Conservation (phyloP, 352 stramenopile genomes). For the Phytopythium oedochilum region DNA sequence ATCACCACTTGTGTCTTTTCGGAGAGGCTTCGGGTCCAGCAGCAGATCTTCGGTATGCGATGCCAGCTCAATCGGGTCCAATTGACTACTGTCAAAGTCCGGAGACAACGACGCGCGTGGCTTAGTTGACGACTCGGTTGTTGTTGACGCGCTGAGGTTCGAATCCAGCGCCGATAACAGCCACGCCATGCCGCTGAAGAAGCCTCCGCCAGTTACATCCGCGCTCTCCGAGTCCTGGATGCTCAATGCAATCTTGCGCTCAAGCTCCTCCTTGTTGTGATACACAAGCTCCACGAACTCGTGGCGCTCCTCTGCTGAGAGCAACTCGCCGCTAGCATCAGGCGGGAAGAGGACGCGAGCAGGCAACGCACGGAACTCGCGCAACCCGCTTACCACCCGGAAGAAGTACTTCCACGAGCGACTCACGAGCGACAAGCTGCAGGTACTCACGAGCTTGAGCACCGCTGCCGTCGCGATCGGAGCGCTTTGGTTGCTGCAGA, state of each 20-base stretch:
- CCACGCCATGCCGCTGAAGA: conserved; percentile 76
- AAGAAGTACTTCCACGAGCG: conserved; percentile 67
- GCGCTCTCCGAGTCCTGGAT: conserved; percentile 21
- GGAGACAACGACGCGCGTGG: conserved; percentile 17
- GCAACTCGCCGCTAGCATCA: conserved; percentile 26
- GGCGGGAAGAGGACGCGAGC: conserved; percentile 32
- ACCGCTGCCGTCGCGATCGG: conserved; percentile 61
- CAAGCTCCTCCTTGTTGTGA: conserved; percentile 51
- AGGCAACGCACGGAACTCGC: conserved; percentile 62
- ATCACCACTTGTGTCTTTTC: conserved; percentile 8
- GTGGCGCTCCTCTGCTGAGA: conserved; percentile 39
- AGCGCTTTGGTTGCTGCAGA: conserved; percentile 67
- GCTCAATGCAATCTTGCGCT: conserved; percentile 36
- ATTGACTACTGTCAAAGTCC: conserved; percentile 22
- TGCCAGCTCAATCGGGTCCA: conserved; percentile 35
- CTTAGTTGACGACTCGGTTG: conserved; percentile 7
- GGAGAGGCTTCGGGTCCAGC: conserved; percentile 19
- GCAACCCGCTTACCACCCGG: conserved; percentile 44
- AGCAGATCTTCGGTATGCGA: conserved; percentile 49
- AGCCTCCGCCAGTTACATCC: conserved; percentile 22
- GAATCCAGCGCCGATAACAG: conserved; percentile 63
- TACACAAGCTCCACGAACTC: conserved; percentile 58
- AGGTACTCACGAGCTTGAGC: conserved; percentile 63
- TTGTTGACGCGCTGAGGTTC: conserved; percentile 19
- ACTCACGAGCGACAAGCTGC: conserved; percentile 39